A percentile compares a stretch with the other conserved stretches of the same genome.
Evolutionary conservation across 2,329 filamentous ascomycete species (phyloP).

Genomic region (Hymenoscyphus repandus): DNA sequence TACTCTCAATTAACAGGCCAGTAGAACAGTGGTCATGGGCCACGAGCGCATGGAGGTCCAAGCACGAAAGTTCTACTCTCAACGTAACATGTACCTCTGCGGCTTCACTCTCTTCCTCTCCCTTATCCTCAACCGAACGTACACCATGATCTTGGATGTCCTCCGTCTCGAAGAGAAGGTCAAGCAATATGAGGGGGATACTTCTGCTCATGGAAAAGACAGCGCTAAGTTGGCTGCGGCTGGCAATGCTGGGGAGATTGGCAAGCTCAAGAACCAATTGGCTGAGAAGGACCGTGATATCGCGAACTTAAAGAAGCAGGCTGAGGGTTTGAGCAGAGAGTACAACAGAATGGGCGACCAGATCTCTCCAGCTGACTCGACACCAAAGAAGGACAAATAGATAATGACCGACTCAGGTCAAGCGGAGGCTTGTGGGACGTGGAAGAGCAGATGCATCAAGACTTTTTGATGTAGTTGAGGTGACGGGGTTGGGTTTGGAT

Average conservation of each 20-base stretch:
- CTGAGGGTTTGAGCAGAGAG: conserved; percentile 73
- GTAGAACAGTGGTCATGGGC: conserved; percentile 67
- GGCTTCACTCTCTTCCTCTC: conserved; percentile 99
- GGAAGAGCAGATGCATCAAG: too few relatives aligned
- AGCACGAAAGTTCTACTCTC: conserved; percentile 99
- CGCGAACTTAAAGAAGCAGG: conserved; percentile 87
- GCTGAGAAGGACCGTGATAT: conserved; percentile 76
- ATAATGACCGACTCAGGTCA: conserved; percentile 1
- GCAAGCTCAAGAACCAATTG: conserved; percentile 59
- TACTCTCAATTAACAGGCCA: conserved; percentile 20
- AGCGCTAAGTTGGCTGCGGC: conserved; percentile 66
- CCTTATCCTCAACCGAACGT: conserved; percentile 97
- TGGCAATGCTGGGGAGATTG: conserved; percentile 72
- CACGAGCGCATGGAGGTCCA: conserved; percentile 97
- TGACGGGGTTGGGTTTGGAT: too few relatives aligned
- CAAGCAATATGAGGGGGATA: conserved; percentile 71
- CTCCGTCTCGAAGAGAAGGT: conserved; percentile 82
- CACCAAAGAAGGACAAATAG: conserved; percentile 50
- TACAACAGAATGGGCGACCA: conserved; percentile 84
- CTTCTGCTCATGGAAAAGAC: conserved; percentile 57
- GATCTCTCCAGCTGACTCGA: conserved; percentile 52
- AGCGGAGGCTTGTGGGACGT: too few relatives aligned
- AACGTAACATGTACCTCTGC: conserved; percentile 99
- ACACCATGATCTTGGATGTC: conserved; percentile 62
- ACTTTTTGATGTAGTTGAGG: too few relatives aligned